Base-by-base conservation (phyloP, 2,329 filamentous ascomycete species). In the Talaromyces sp. region DNA sequence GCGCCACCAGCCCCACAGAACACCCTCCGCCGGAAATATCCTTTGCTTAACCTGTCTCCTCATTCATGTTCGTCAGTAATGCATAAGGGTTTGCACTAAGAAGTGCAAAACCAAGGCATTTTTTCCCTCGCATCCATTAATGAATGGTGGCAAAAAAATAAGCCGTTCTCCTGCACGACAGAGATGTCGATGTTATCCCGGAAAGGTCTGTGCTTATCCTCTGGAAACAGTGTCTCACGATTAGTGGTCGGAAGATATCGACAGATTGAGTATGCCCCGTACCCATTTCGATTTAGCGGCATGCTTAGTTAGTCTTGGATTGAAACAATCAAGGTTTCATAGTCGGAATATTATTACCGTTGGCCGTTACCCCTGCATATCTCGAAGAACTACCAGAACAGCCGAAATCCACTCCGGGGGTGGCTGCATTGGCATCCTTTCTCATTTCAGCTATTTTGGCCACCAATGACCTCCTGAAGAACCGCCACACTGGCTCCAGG, bases 101-200 rank as follows among this genome's bases (percentile, higher is more conserved):
- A n/a, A n/a, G n/a, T n/a, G n/a, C 16, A 6, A 8, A 32, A 44
- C 33, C 33, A 20, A 10, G 6, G 11, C 3, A 2, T 6, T 2
- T 11, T 13, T 20, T 22, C 14, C 13, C 6, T 2, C 24, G 5
- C 11, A 10, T 10, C 11, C 24, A 46, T 50, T 45, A 53, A 53
- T 3, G 44, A 53, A 40, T 53, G 51, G 51, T 53, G 51, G 51
- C 19, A 53, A 53, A 53, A 49, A 49, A 17, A 53, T 41, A 46
- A 5, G n/a, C 51, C 51, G 51, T 24, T 16, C 19, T 17, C n/a
- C 9, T 17, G 16, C n/a, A 39, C n/a, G 7, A 3, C 16, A 13
- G 16, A 10, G 9, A 39, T 39, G 16, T 3, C n/a, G 4, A n/a
- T 39, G 10, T 27, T 27, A 46, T 19, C 29, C 10, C 30, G 40